Base-by-base conservation (phyloP, 1,139 yeast species). In the Magnusiomyces paraingens region DNA sequence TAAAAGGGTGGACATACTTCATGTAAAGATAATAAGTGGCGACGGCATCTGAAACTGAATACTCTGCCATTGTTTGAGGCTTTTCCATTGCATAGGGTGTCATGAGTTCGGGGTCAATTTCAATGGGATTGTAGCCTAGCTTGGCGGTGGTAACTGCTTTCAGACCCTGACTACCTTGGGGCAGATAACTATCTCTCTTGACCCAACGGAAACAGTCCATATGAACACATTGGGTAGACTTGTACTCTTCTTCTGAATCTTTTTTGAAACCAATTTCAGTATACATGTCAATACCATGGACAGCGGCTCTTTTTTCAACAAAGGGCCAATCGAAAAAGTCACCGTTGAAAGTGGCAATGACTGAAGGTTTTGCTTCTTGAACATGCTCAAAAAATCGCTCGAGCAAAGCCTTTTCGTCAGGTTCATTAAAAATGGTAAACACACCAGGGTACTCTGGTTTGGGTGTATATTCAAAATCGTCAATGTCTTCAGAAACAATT, bases 301-400 rank as follows among this genome's bases (percentile, higher is more conserved):
- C 79, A 39, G 83, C 73, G 1, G 97, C 84, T 66, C 99, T 77
- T 15, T 86, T 83, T 62, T 91, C 99, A 4, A 94, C 94, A 69
- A 90, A 94, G 1, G 99, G 99, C 99, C 99, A 94, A 76, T 94
- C 99, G 71, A 94, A 94, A 66, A 90, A 90, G 68, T 94, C 99
- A 74, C 99, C 99, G 72, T 94, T 94, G 65, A 89, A 94, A 0
- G 99, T 93, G 1, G 97, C 96, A 54, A 94, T 93, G 12, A 93
- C 96, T 0, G 98, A 91, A 0, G 99, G 99, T 61, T 81, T 78
- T 4, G 78, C 86, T 52, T 93, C 98, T 60, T 93, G 75, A 21
- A 94, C 81, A 66, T 94, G 99, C 62, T 89, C 96, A 67, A 86
- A 94, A 66, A 94, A 94, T 57, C 91, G 74, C 55, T 77, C 72